Evolutionary conservation across 2,329 filamentous ascomycete species (phyloP), one percentile per base, ranked within the genome.

Genomic region (Fusarium keratoplasticum): DNA sequence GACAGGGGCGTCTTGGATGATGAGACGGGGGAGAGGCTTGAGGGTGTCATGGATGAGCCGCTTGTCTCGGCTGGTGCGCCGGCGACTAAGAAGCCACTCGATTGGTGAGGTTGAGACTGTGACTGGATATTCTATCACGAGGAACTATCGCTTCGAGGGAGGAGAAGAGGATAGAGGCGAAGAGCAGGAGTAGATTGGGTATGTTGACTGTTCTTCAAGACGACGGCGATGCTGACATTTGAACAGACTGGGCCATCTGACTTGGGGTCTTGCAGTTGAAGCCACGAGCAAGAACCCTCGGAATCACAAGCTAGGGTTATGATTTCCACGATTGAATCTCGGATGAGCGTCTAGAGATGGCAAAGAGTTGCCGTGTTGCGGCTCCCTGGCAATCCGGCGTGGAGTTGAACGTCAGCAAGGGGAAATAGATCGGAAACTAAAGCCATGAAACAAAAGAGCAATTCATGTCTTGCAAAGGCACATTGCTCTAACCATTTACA

Each of bases 21-120:
- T 62, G 82, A 84, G 61, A 74, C 69, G 20, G 78, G 74, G 14
- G 67, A 76, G 25, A 80, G 80, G 13, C n/a, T 80, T 61, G 77
- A 80, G 55, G 59, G 66, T 20, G 69, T 76, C 50, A 44, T 74
- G 62, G 77, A 80, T 61, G 82, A 82, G 61, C 76, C 78, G 22
- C 73, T 76, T 44, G 66, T 71, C 31, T 72, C 75, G 20, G 75
- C 74, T 38, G 67, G 73, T 52, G 72, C 70, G 8, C 72, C 78
- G 38, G 70, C 76, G 52, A 69, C 77, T 9, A 81, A 77, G 71
- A 81, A 82, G 65, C 79, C 80, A 4, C 55, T 85, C 55, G 83
- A 85, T 63, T 85, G 83, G 83, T 85, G 78, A 83, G 58, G 61
- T 35, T 67, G 61, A 38, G 42, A 4, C 3, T 18, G 4, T 36